phyloP scores from a whole-genome alignment of 352 stramenopile genomes.

The Sclerospora graminicola region DNA sequence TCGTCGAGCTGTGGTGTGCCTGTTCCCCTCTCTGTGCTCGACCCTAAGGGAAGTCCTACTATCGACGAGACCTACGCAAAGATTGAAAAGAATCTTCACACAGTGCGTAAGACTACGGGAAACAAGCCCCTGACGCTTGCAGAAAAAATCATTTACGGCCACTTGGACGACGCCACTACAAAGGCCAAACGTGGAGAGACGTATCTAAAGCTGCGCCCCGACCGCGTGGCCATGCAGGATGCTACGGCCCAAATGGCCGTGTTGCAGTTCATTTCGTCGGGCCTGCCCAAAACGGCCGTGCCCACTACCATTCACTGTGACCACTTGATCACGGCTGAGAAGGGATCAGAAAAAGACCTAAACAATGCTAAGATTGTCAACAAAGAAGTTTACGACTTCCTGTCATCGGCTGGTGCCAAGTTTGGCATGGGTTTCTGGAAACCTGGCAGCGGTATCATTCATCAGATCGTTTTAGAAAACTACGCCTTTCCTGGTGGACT shows the following conservation, averaged over 20 bases:
- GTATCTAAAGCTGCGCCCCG: conserved; percentile 88
- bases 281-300: conserved; percentile 87
- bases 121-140: conserved; percentile 87
- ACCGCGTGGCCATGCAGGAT: conserved; percentile 92
- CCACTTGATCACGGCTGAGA: conserved; percentile 92
- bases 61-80: conserved; percentile 90
- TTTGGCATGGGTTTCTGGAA: conserved; percentile 94
- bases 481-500: conserved; percentile 91
- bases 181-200: conserved; percentile 82
- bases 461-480: conserved; percentile 93
- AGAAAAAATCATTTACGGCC: conserved; percentile 93
- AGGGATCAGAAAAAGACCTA: conserved; percentile 82
- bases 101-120: conserved; percentile 83
- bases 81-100: conserved; percentile 86
- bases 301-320: conserved; percentile 92
- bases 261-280: conserved; percentile 92
- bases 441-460: conserved; percentile 89
- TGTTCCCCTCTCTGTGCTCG: conserved; percentile 82
- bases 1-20: conserved; percentile 60
- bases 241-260: conserved; percentile 92
- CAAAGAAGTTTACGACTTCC: conserved; percentile 90
- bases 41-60: conserved; percentile 85
- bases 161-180: conserved; percentile 85
- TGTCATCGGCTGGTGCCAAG: conserved; percentile 87
- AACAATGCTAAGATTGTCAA: conserved; percentile 85